Percentiles rank a stretch among this genome's conserved stretches.
These are phyloP conservation scores for Corrigiola litoralis DNA, from an alignment of 179 eudicot species.

Conservation along the genomic window DNA sequence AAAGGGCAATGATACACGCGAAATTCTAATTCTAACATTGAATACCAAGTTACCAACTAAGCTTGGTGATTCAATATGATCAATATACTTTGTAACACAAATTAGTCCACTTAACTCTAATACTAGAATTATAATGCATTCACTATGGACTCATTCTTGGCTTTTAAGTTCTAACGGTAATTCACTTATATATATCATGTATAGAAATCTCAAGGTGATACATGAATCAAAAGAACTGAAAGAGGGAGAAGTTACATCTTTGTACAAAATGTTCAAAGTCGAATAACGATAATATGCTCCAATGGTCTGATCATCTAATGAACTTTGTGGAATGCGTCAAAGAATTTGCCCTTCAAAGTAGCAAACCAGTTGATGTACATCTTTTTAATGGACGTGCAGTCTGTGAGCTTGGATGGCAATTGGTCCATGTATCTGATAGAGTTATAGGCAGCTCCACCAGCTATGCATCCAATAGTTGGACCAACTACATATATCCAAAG, in stretches of 20 bases:
- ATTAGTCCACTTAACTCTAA: no score
- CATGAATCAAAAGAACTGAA: not conserved
- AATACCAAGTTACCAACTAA: no score
- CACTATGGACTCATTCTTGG: no score
- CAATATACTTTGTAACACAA: no score
- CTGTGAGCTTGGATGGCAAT: constrained; percentile 20
- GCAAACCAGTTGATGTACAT: constrained; percentile 12
- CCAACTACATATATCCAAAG: constrained; percentile 69
- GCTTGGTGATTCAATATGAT: no score
- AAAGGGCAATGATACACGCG: no score
- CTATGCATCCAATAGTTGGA: constrained; percentile 50
- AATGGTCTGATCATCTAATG: not conserved
- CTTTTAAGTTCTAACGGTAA: no score
- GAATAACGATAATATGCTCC: no score
- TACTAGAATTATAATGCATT: no score
- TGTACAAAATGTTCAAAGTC: not conserved
- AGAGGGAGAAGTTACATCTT: not conserved
- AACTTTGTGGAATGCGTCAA: constrained; percentile 31
- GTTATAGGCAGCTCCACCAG: constrained; percentile 48
- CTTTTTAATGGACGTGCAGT: constrained; percentile 5
- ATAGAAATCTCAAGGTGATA: not conserved
- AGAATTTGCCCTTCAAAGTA: constrained; percentile 25
- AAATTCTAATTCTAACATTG: no score
- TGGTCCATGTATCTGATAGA: constrained; percentile 40
- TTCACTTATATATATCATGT: no score